phyloP scores from a whole-genome alignment of 2,329 filamentous ascomycete species.

The Cladophialophora immunda region DNA sequence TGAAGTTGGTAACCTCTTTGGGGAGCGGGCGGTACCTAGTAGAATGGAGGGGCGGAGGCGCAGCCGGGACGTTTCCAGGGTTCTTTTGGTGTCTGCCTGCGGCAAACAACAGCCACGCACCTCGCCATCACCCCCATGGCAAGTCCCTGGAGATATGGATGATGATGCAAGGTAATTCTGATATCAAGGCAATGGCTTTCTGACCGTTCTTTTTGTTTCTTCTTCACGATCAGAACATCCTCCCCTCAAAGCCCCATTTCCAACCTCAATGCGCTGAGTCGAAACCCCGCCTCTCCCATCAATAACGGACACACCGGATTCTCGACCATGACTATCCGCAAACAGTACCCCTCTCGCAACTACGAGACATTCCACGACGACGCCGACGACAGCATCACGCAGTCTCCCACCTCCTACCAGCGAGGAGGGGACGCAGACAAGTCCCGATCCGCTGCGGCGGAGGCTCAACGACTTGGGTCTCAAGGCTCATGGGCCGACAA shows the following conservation, averaged over 20 bases:
- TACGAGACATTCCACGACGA: conserved; percentile 35
- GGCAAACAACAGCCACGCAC: not conserved
- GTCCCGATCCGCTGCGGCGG: conserved; percentile 34
- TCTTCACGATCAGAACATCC: not conserved
- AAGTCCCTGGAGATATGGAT: not conserved
- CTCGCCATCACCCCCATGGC: not conserved
- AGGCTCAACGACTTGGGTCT: conserved; percentile 37
- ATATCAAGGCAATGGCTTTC: not conserved
- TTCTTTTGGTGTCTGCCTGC: conserved; percentile 23
- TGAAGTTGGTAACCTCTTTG: not conserved
- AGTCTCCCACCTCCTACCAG: conserved; percentile 24
- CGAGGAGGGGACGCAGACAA: conserved; percentile 35
- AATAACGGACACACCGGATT: not conserved
- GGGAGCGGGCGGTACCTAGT: not conserved
- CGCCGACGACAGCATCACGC: not conserved
- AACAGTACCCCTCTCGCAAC: conserved; percentile 32
- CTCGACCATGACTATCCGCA: conserved; percentile 33
- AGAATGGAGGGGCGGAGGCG: not conserved
- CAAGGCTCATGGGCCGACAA: conserved; percentile 37
- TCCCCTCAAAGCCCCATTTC: not conserved
- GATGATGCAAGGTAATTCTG: not conserved
- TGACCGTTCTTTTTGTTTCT: not conserved
- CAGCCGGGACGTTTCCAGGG: not conserved
- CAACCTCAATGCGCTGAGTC: conserved; percentile 4
- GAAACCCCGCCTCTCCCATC: conserved; percentile 7